Percentiles rank a stretch among this genome's conserved stretches.
Conservation (phyloP, 179 eudicot species). For the Drosera spatulata region DNA sequence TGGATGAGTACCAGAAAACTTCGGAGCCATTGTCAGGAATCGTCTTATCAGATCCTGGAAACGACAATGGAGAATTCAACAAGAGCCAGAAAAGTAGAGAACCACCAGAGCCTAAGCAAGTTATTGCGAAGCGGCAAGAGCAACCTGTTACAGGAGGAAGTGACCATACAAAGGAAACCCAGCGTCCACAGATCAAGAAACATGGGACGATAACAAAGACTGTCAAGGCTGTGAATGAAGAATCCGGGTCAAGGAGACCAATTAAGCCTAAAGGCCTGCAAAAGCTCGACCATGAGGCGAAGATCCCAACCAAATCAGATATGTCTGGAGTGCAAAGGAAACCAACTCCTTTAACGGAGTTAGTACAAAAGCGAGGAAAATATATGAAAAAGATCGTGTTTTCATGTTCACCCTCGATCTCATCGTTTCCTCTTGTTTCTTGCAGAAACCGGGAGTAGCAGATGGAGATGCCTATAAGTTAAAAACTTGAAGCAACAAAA, state of each 20-base stretch:
- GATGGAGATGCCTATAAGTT: conserved; percentile 3
- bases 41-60: not conserved
- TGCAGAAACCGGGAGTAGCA: not conserved
- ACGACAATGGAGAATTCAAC: no score
- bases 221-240: not conserved
- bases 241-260: conserved; percentile 1
- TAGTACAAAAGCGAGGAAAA: not conserved
- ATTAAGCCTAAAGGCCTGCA: not conserved
- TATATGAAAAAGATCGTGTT: no score
- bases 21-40: conserved; percentile 42
- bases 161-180: no score
- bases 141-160: no score
- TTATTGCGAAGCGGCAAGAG: no score
- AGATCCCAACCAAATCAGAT: conserved; percentile 4
- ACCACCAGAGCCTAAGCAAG: no score
- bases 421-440: no score
- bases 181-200: no score
- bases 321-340: conserved; percentile 4
- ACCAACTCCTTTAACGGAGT: conserved; percentile 1
- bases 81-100: no score
- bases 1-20: conserved; percentile 68
- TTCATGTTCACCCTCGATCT: no score
- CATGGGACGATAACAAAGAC: not conserved
- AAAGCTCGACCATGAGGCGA: not conserved
- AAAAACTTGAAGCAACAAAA: conserved; percentile 8